Evolutionary conservation across 768 basidiomycete species (phyloP).

Genomic region (Podaxis pistillaris): DNA sequence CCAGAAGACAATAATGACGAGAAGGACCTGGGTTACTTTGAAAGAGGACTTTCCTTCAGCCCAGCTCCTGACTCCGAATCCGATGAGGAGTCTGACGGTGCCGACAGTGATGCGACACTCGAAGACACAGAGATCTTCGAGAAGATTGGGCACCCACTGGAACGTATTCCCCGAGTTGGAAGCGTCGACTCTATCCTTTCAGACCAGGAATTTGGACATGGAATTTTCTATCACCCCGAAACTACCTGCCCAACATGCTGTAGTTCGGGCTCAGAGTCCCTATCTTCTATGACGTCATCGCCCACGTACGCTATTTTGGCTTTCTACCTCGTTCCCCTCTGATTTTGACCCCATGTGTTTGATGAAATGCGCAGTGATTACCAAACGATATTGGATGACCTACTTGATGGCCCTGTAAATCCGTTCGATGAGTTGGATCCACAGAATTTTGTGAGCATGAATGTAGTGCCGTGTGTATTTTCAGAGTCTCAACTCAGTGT

Average conservation of each 20-base stretch:
- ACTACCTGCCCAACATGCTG: conserved; percentile 18
- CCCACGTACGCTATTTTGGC: conserved; percentile 14
- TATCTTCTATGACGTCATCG: conserved; percentile 18
- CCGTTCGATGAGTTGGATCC: conserved; percentile 20
- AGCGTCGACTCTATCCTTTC: conserved; percentile 26
- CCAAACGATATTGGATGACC: conserved; percentile 22
- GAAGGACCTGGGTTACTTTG: neutral
- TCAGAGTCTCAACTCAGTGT: conserved; percentile 1
- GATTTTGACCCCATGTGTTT: neutral
- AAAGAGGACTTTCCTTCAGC: neutral
- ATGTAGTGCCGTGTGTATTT: neutral
- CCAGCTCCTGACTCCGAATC: neutral
- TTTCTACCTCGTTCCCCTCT: conserved; percentile 10
- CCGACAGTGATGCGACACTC: conserved; percentile 30
- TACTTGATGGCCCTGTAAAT: conserved; percentile 20
- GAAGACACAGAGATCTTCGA: conserved; percentile 24
- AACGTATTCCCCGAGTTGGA: conserved; percentile 31
- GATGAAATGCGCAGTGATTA: conserved; percentile 18
- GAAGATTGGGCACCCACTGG: conserved; percentile 32
- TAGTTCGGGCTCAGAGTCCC: conserved; percentile 21
- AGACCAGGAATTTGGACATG: conserved; percentile 18
- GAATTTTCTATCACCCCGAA: conserved; percentile 14
- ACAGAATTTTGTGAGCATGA: conserved; percentile 21
- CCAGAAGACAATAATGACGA: neutral
- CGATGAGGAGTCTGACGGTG: conserved; percentile 18